These are phyloP conservation scores for Flaveria brownii DNA, from an alignment of 129 eudicot genomes.

Conservation along the genomic window DNA sequence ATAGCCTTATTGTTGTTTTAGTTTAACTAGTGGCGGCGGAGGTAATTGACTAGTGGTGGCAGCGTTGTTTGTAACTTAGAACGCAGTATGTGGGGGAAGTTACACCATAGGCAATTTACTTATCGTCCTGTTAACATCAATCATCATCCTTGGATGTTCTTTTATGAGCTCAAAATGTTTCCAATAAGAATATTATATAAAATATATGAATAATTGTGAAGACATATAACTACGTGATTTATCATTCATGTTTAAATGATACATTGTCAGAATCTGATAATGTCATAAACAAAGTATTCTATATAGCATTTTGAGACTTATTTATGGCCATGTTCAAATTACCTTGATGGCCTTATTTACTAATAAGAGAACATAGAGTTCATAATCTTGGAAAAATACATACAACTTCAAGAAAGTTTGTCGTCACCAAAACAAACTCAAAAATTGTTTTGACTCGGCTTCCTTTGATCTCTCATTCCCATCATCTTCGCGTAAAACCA, in stretches of 20 bases:
- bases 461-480: background rate
- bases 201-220: too few relatives aligned
- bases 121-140: too few relatives aligned
- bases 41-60: too few relatives aligned
- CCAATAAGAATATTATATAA: too few relatives aligned
- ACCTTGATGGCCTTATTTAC: background rate
- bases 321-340: background rate
- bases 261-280: too few relatives aligned
- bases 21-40: too few relatives aligned
- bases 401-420: constrained; percentile 7
- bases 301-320: background rate
- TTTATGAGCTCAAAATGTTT: background rate
- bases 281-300: background rate
- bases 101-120: too few relatives aligned
- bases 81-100: too few relatives aligned
- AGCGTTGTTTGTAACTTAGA: too few relatives aligned
- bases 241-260: too few relatives aligned
- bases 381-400: constrained; percentile 8
- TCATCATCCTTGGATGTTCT: too few relatives aligned
- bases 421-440: background rate
- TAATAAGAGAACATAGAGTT: background rate
- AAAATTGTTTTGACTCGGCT: background rate
- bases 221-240: background rate
- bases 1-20: too few relatives aligned
- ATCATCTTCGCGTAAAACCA: background rate